These are phyloP conservation scores for Leccinum boreale DNA, from an alignment of 768 basidiomycete species.

Conservation along the genomic window DNA sequence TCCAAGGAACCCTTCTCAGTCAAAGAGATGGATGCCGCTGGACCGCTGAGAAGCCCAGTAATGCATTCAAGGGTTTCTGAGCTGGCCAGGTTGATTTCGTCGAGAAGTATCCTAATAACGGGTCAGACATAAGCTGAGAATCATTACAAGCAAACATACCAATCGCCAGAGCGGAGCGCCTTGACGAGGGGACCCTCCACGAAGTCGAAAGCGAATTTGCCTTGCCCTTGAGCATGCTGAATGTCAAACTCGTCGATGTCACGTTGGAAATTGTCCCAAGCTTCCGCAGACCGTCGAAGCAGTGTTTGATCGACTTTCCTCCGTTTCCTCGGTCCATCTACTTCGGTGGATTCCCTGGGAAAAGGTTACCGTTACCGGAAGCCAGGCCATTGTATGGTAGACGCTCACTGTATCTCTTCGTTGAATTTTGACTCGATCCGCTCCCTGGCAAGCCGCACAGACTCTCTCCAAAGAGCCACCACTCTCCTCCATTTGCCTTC, in stretches of 20 bases:
- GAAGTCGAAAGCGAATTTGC: conserved; percentile 91
- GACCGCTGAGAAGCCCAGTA: conserved; percentile 80
- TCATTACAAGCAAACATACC: conserved; percentile 50
- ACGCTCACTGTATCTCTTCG: conserved; percentile 27
- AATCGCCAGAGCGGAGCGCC: conserved; percentile 84
- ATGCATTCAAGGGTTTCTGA: conserved; percentile 94
- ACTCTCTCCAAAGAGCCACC: conserved; percentile 82
- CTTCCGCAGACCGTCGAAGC: conserved; percentile 42
- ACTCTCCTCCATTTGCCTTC: conserved; percentile 85
- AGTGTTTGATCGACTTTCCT: conserved; percentile 54
- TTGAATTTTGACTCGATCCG: conserved; percentile 43
- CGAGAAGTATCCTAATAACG: conserved; percentile 76
- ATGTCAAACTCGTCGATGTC: conserved; percentile 80
- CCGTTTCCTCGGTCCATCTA: conserved; percentile 60
- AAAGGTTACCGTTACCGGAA: conserved; percentile 1
- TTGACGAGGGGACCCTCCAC: conserved; percentile 95
- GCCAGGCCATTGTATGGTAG: not conserved
- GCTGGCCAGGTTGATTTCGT: conserved; percentile 94
- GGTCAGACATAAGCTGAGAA: conserved; percentile 1
- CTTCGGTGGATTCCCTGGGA: conserved; percentile 27
- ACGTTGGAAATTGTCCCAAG: conserved; percentile 66
- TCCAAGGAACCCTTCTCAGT: conserved; percentile 92
- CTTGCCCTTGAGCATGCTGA: conserved; percentile 83
- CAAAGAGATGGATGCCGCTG: conserved; percentile 84
- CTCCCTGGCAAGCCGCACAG: conserved; percentile 63